Conservation (phyloP, 1,139 yeast genomes). For the Eremothecium sinecaudum region DNA sequence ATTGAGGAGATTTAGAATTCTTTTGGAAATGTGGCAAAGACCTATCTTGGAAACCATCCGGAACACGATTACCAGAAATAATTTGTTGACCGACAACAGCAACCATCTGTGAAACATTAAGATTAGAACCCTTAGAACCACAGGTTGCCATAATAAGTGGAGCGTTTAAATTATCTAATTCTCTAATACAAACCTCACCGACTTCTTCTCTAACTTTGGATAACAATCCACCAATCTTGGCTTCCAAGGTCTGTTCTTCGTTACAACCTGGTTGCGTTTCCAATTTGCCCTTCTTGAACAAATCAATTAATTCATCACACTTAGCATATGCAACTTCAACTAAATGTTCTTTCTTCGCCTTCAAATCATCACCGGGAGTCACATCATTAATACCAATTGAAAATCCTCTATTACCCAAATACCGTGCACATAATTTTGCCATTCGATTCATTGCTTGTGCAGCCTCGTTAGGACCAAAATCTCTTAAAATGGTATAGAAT, state of each 20-base stretch:
- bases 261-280: constrained; percentile 99
- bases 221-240: constrained; percentile 89
- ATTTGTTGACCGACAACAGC: constrained; percentile 99
- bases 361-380: constrained; percentile 79
- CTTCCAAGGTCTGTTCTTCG: constrained; percentile 96
- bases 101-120: constrained; percentile 99
- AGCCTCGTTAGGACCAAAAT: constrained; percentile 92
- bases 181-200: constrained; percentile 93
- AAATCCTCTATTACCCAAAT: constrained; percentile 88
- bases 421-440: constrained; percentile 97
- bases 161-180: constrained; percentile 82
- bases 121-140: constrained; percentile 97
- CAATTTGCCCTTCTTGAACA: constrained; percentile 73
- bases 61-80: constrained; percentile 97
- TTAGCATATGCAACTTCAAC: constrained; percentile 86
- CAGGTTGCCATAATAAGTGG: constrained; percentile 98
- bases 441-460: constrained; percentile 95
- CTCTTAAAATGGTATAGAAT: constrained; percentile 87
- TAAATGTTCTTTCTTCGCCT: constrained; percentile 70
- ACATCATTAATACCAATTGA: constrained; percentile 97
- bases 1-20: constrained; percentile 92
- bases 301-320: constrained; percentile 83
- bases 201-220: constrained; percentile 98
- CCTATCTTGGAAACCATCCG: constrained; percentile 98
- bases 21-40: constrained; percentile 95